Conservation (phyloP, 2,329 filamentous ascomycete genomes). For the Alternaria metachromatica region DNA sequence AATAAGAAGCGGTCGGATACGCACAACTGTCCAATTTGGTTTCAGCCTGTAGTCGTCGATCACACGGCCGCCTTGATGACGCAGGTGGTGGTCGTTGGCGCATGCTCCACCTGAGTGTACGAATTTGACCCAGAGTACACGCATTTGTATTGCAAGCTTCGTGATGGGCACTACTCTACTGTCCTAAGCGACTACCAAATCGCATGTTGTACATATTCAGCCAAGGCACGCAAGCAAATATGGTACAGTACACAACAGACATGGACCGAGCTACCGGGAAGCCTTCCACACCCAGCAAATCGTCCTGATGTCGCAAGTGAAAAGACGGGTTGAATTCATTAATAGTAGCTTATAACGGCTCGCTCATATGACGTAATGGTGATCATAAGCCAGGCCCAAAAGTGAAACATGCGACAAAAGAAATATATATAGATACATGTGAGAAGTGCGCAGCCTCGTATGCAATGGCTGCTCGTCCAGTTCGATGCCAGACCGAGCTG, state of each 20-base stretch:
- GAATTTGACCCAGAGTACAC: neutral
- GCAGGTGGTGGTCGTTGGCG: neutral
- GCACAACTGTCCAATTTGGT: neutral
- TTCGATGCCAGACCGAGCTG: constrained; percentile 12
- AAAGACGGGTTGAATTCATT: constrained; percentile 11
- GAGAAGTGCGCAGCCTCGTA: constrained; percentile 10
- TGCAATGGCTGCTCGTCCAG: constrained; percentile 10
- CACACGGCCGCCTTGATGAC: neutral
- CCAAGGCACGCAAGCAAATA: constrained; percentile 12
- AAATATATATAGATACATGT: constrained; percentile 17
- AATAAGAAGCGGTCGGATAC: neutral
- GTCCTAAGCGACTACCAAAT: constrained; percentile 9
- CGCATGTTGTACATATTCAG: constrained; percentile 28
- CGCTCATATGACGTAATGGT: neutral
- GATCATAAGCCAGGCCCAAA: constrained; percentile 4
- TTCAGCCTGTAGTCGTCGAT: neutral
- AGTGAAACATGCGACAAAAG: neutral
- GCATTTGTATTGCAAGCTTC: neutral
- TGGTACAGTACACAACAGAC: constrained; percentile 12
- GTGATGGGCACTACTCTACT: neutral
- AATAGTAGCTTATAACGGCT: constrained; percentile 9
- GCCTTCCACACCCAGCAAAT: neutral
- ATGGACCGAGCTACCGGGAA: neutral
- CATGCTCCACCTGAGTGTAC: neutral
- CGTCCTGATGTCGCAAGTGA: neutral